phyloP scores from a whole-genome alignment of 176 grass and related monocot genomes.

The Carex pumila region DNA sequence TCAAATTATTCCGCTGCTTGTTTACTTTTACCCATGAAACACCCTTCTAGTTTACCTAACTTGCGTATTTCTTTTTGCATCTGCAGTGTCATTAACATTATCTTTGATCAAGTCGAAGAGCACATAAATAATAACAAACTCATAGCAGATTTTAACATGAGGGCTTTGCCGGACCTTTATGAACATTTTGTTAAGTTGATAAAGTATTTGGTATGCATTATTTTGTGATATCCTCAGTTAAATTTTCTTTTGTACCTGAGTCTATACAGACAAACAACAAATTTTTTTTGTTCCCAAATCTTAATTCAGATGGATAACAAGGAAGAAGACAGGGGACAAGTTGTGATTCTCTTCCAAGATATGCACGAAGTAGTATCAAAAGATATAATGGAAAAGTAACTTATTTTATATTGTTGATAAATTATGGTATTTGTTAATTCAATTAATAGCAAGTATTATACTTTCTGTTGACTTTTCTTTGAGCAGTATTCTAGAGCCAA shows the following conservation, averaged over 20 bases:
- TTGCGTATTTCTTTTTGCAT: slow-evolving; percentile 9
- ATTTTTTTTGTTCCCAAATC: slow-evolving; percentile 13
- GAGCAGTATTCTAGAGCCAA: slow-evolving; percentile 56
- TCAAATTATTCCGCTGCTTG: slow-evolving; percentile 22
- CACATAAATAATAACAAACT: slow-evolving; percentile 32
- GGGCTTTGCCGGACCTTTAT: slow-evolving; percentile 55
- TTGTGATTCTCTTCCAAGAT: slow-evolving; percentile 81
- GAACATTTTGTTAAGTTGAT: slow-evolving; percentile 81
- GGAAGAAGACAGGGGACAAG: slow-evolving; percentile 49
- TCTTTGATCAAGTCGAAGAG: slow-evolving; percentile 51
- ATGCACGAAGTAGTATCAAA: slow-evolving; percentile 94
- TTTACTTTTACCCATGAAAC: neutral
- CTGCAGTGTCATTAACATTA: slow-evolving; percentile 56
- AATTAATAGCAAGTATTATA: neutral
- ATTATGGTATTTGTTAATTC: neutral
- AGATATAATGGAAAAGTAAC: slow-evolving; percentile 34
- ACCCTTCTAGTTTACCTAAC: slow-evolving; percentile 13
- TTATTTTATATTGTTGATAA: neutral
- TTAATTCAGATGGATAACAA: slow-evolving; percentile 51
- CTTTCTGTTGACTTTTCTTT: slow-evolving; percentile 25
- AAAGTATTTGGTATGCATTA: slow-evolving; percentile 55
- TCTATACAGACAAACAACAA: slow-evolving; percentile 3
- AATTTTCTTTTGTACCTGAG: neutral
- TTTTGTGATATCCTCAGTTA: slow-evolving; percentile 12
- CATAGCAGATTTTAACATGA: slow-evolving; percentile 58